Base-by-base conservation (phyloP, 225 moss, liverwort and hornwort genomes). In the Pleurozium schreberi region DNA sequence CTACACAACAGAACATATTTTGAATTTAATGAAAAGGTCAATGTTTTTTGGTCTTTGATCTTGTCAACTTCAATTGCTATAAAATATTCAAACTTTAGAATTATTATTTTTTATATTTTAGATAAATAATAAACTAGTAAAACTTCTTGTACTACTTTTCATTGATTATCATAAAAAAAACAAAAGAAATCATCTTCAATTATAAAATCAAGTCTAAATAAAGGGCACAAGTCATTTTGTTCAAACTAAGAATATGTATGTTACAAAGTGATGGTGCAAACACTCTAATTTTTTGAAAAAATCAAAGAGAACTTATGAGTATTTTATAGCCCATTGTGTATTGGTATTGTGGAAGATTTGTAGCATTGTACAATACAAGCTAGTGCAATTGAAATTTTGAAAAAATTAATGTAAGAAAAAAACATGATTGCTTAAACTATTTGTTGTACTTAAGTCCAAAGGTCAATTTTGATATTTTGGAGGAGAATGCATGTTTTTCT, bases 401-500 rank as follows among this genome's bases (percentile, higher is more conserved):
- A 1, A 52, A 14, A 36, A 6, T 1, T 20, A 34, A 8, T 13
- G 8, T 34, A 8, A n/a, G 4, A 75, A 75, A 52, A 2, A 6
- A 55, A 15, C 26, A 26, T 10, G 53, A 23, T 53, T 53, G 9
- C 1, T 53, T 6, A 10, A 34, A 6, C 23, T 10, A 53, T 36
- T 77, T 3, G 6, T 53, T 14, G 2, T 77, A 38, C 0, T 10
- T 2, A 1, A 36, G 1, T 23, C 6, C 0, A 2, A 23, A 52
- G 23, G 9, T 9, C 14, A 23, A 2, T 77, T 53, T 38, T 15
- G 6, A 38, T 38, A 38, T 14, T 9, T 25, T 0, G 0, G 0
- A 1, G 1, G 1, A 15, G 2, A 76, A 52, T 23, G 14, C 22
- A 22, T 9, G 2, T 36, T 3, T 36, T 5, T 53, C 52, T 14